Evolutionary conservation across 2,329 filamentous ascomycete species (phyloP), one percentile per base, ranked within the genome.

Genomic region (Aspergillus nomiae): DNA sequence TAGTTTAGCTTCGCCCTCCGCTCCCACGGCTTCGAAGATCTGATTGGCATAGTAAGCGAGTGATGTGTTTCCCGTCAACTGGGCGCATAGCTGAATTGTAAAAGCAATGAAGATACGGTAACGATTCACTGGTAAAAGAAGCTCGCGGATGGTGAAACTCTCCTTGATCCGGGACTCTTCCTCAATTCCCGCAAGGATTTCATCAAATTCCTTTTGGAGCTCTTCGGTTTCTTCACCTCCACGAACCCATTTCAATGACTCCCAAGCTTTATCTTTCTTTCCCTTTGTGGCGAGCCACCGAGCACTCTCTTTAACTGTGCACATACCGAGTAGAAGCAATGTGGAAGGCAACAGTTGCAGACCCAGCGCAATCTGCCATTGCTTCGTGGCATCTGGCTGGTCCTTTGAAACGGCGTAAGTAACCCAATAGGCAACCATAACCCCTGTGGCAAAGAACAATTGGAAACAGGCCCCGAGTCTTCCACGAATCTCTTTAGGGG

Each of bases 11-110:
- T 80, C 75, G 48, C 79, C 72, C 5, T 82, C 82, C 7, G 82
- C 82, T 4, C 83, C 83, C 11, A 85, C 81, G 3, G 82, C 77
- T 16, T 75, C 74, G 72, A 85, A 85, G 46, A 85, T 81, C 67
- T 85, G 83, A 0, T 81, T 83, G 1, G 82, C 82, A 66, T 83
- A 85, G 65, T 85, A 84, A 3, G 83, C 83, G 26, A 85, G 70
- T 0, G 81, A 82, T 0, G 82, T 85, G 61, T 83, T 84, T 43
- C 83, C 82, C 1, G 82, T 84, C 14, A 85, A 71, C 71, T 85
- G 82, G 7, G 75, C 74, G 73, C 78, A 78, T 30, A 84, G 80
- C 61, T 85, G 83, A 16, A 84, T 81, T n/a, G 82, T 79, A 58
- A 85, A 75, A 19, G 82, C 79, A 30, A 84, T 73, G 65, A 83